Percentiles rank a stretch among this genome's conserved stretches.
Evolutionary conservation across 345 rosid genomes (phyloP).

Genomic region (Lagerstroemia speciosa): DNA sequence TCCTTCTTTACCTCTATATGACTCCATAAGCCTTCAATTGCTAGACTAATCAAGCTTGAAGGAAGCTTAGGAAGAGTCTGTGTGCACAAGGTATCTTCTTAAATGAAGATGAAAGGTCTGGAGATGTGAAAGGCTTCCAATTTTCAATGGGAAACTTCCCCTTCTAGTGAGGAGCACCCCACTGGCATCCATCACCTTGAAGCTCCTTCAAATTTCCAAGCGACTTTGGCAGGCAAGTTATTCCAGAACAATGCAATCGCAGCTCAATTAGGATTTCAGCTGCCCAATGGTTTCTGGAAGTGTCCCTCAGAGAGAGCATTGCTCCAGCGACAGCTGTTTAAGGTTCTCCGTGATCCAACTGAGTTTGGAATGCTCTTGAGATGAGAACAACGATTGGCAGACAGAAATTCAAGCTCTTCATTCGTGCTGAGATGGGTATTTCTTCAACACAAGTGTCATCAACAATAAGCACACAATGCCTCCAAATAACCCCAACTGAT

Average conservation of each 20-base stretch:
- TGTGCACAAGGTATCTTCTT: background rate
- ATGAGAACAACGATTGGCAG: background rate
- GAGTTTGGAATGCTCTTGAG: background rate
- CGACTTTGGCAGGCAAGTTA: background rate
- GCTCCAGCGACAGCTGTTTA: rapidly evolving
- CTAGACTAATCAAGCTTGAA: too few species aligned
- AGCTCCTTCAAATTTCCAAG: background rate
- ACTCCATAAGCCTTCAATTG: background rate
- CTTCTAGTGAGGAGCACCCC: background rate
- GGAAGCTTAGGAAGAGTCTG: too few species aligned
- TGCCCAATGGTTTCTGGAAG: background rate
- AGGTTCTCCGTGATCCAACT: background rate
- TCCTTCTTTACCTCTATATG: background rate
- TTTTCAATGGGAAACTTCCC: background rate
- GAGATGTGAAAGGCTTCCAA: background rate
- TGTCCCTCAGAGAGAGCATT: rapidly evolving
- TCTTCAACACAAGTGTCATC: background rate
- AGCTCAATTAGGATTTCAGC: background rate
- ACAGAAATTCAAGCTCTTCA: background rate
- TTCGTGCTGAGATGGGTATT: background rate
- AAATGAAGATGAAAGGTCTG: background rate
- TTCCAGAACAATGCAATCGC: background rate
- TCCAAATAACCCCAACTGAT: background rate
- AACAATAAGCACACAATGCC: background rate
- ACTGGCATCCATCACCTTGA: background rate